These are phyloP conservation scores for Macroventuria anomochaeta DNA, from an alignment of 2,329 filamentous ascomycete species.

Conservation along the genomic window DNA sequence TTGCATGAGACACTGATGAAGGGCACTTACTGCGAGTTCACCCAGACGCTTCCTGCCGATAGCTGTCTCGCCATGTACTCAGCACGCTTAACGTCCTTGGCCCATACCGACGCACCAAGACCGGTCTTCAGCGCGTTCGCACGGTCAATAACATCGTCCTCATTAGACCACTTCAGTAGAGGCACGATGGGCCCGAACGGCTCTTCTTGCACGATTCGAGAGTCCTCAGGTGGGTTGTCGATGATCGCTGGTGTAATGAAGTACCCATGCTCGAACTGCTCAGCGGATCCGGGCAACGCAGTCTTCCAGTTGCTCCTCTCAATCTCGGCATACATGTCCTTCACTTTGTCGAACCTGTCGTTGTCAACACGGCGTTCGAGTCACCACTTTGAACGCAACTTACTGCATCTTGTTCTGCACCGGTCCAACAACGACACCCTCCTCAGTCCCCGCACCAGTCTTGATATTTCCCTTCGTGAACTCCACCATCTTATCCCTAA, in stretches of 20 bases:
- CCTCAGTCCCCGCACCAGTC: slow-evolving; percentile 37
- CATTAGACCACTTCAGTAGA: slow-evolving; percentile 65
- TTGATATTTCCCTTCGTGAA: slow-evolving; percentile 53
- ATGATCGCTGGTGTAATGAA: slow-evolving; percentile 67
- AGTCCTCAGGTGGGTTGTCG: slow-evolving; percentile 62
- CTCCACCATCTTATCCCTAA: slow-evolving; percentile 50
- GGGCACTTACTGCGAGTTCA: slow-evolving; percentile 53
- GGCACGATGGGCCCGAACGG: slow-evolving; percentile 71
- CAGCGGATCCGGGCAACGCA: slow-evolving; percentile 53
- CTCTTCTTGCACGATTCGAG: slow-evolving; percentile 64
- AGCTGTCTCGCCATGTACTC: slow-evolving; percentile 55
- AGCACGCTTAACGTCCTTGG: slow-evolving; percentile 46
- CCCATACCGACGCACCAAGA: slow-evolving; percentile 60
- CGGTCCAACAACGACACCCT: slow-evolving; percentile 39
- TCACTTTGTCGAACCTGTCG: slow-evolving; percentile 61
- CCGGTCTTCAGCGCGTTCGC: slow-evolving; percentile 57
- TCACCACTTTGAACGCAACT: neutral
- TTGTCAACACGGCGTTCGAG: neutral
- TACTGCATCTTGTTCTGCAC: slow-evolving; percentile 36
- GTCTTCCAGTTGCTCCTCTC: slow-evolving; percentile 60
- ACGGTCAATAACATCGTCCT: slow-evolving; percentile 56
- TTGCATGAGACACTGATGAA: no score
- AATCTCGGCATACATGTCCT: slow-evolving; percentile 61
- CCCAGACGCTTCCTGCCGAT: slow-evolving; percentile 59
- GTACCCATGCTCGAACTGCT: slow-evolving; percentile 54